phyloP scores from a whole-genome alignment of 2,329 filamentous ascomycete species.

The Bipolaris bicolor region DNA sequence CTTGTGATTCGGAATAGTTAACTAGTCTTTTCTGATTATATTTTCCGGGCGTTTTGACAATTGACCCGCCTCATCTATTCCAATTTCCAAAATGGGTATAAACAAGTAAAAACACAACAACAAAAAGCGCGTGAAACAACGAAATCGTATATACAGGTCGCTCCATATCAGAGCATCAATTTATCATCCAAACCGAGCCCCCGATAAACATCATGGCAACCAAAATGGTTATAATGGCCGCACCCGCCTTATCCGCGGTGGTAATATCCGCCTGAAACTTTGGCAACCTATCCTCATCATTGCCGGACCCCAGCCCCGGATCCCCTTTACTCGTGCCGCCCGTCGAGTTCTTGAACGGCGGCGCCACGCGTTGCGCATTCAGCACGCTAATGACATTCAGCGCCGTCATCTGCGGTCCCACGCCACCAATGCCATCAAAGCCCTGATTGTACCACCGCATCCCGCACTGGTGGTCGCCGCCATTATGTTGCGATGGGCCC shows the following conservation, averaged over 20 bases:
- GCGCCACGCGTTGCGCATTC: conserved; percentile 47
- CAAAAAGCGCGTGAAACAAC: too few relatives aligned
- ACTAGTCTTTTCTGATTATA: too few relatives aligned
- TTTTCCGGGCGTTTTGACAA: too few relatives aligned
- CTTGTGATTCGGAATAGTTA: too few relatives aligned
- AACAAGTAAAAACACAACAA: background rate
- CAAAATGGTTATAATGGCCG: conserved; percentile 51
- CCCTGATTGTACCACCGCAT: conserved; percentile 50
- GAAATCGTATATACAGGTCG: too few relatives aligned
- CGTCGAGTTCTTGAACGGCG: conserved; percentile 56
- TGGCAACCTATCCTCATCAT: conserved; percentile 31
- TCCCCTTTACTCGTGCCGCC: conserved; percentile 60
- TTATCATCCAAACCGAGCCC: conserved; percentile 6
- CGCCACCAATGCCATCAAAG: conserved; percentile 57
- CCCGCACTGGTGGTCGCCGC: conserved; percentile 48
- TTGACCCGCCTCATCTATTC: background rate
- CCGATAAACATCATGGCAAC: conserved; percentile 17
- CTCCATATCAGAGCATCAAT: background rate
- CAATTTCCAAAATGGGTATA: conserved; percentile 4
- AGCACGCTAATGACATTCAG: conserved; percentile 59
- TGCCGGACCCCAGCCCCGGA: conserved; percentile 46
- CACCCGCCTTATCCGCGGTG: conserved; percentile 51
- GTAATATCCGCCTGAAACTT: conserved; percentile 34
- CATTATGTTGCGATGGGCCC: conserved; percentile 50
- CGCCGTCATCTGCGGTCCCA: conserved; percentile 64